These are phyloP conservation scores for Fagus sylvatica DNA, from an alignment of 306 rosid genomes.

Conservation along the genomic window DNA sequence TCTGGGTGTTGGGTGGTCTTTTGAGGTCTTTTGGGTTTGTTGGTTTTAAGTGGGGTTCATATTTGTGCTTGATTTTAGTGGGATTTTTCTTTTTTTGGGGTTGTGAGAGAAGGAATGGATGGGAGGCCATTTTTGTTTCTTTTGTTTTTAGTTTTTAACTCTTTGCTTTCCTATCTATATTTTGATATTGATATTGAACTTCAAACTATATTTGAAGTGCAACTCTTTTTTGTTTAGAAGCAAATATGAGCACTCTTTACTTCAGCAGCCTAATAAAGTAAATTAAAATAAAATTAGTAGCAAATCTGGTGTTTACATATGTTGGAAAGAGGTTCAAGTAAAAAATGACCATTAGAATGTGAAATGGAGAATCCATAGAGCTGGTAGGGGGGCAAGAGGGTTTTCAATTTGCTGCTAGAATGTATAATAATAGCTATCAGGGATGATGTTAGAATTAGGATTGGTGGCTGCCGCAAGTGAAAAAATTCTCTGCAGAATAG, in stretches of 20 bases:
- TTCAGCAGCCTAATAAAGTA: not conserved
- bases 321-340: not conserved
- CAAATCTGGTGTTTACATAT: not conserved
- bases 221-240: not conserved
- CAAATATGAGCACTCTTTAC: not conserved
- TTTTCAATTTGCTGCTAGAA: too few relatives aligned
- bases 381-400: not conserved
- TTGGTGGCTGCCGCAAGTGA: too few relatives aligned
- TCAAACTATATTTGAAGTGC: not conserved
- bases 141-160: not conserved
- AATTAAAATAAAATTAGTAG: not conserved
- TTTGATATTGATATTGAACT: not conserved
- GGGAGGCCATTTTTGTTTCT: not conserved
- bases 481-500: too few relatives aligned
- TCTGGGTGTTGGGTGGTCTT: not conserved
- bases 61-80: conserved; percentile 3
- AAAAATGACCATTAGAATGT: not conserved
- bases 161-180: not conserved
- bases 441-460: too few relatives aligned
- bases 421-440: too few relatives aligned
- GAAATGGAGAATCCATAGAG: not conserved
- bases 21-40: not conserved
- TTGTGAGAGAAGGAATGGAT: not conserved
- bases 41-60: not conserved
- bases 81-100: not conserved